Percentiles rank a stretch among this genome's conserved stretches.
phyloP scores from a whole-genome alignment of 2,329 filamentous ascomycete species.

The Westerdykella ornata region DNA sequence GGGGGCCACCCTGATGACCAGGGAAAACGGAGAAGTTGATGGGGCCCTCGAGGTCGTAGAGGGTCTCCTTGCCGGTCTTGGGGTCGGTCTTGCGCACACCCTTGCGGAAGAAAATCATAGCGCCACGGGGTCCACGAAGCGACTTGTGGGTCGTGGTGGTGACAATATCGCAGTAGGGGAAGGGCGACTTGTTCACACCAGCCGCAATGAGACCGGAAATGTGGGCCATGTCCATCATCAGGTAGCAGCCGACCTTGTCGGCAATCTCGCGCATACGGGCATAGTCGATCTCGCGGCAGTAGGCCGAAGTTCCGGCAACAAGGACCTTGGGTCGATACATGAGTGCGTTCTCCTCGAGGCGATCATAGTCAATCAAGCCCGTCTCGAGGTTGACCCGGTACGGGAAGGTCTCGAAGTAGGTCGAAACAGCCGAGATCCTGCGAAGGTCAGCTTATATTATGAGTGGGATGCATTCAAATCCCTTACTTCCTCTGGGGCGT shows the following conservation, averaged over 20 bases:
- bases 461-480: not conserved
- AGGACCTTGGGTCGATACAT: slow-evolving; percentile 94
- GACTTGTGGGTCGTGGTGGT: slow-evolving; percentile 99
- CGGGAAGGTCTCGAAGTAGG: slow-evolving; percentile 97
- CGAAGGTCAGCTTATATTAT: not conserved
- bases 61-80: slow-evolving; percentile 77
- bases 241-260: slow-evolving; percentile 85
- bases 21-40: slow-evolving; percentile 98
- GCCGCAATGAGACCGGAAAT: slow-evolving; percentile 92
- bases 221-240: slow-evolving; percentile 94
- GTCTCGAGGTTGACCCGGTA: slow-evolving; percentile 88
- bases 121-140: slow-evolving; percentile 85
- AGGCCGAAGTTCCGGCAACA: slow-evolving; percentile 89
- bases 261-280: slow-evolving; percentile 83
- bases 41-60: slow-evolving; percentile 84
- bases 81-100: slow-evolving; percentile 75
- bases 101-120: slow-evolving; percentile 97
- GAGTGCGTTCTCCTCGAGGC: slow-evolving; percentile 77
- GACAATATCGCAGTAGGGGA: slow-evolving; percentile 84
- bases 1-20: slow-evolving; percentile 93
- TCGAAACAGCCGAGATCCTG: slow-evolving; percentile 90
- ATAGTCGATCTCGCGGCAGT: slow-evolving; percentile 95
- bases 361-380: slow-evolving; percentile 90
- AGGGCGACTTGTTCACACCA: slow-evolving; percentile 84
- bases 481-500: slow-evolving; percentile 82